These are phyloP conservation scores for Scheffersomyces amazonensis DNA, from an alignment of 805 yeast genomes.

Conservation along the genomic window DNA sequence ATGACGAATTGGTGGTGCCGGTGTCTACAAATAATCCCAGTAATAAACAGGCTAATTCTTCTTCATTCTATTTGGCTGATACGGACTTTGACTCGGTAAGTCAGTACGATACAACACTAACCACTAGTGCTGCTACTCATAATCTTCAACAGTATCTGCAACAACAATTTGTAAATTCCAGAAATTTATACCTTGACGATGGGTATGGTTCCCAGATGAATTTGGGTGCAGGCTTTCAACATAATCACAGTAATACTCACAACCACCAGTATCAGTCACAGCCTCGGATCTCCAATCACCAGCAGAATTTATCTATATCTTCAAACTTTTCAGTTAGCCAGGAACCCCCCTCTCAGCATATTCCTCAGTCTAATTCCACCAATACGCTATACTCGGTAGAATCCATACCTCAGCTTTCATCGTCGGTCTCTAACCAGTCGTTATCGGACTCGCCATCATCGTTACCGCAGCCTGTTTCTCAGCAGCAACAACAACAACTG, in stretches of 20 bases:
- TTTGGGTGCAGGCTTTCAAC: background rate
- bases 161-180: background rate
- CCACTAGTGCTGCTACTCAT: too few species aligned
- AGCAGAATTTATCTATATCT: constrained; percentile 16
- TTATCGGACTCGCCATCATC: constrained; percentile 30
- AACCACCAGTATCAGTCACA: constrained; percentile 1
- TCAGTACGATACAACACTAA: too few species aligned
- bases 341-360: constrained; percentile 14
- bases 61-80: background rate
- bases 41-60: background rate
- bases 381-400: constrained; percentile 31
- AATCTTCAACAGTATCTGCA: background rate
- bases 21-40: background rate
- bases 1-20: background rate
- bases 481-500: constrained; percentile 6
- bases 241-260: too few species aligned
- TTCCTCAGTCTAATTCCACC: constrained; percentile 16
- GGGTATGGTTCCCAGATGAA: background rate
- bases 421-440: constrained; percentile 34
- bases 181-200: constrained; percentile 1
- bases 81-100: constrained; percentile 3
- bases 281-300: constrained; percentile 13
- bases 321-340: constrained; percentile 21
- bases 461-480: constrained; percentile 10
- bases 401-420: constrained; percentile 33